These are phyloP conservation scores for Ophiocordyceps camponoti-rufipedis DNA, from an alignment of 2,329 filamentous ascomycete species.

Conservation along the genomic window DNA sequence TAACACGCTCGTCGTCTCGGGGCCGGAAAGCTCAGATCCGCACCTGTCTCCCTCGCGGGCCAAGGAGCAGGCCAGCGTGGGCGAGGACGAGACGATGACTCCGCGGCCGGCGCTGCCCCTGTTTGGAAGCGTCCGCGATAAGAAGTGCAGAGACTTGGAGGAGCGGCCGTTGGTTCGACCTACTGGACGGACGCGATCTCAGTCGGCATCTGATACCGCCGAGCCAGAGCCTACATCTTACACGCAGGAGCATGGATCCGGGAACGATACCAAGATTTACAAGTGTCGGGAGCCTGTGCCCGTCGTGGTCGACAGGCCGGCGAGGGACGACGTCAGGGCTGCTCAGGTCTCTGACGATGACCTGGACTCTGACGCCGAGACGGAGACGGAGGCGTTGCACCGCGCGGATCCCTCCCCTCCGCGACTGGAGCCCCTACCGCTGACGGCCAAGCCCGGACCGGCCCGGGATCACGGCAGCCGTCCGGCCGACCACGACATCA, in stretches of 20 bases:
- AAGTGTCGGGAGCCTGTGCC: slow-evolving; percentile 47
- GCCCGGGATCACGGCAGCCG: neutral
- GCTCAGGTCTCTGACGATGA: slow-evolving; percentile 16
- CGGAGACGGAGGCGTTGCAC: slow-evolving; percentile 2
- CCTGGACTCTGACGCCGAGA: slow-evolving; percentile 4
- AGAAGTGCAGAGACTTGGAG: slow-evolving; percentile 31
- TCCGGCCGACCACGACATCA: neutral
- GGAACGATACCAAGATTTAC: slow-evolving; percentile 36
- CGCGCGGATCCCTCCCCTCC: neutral
- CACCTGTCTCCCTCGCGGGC: slow-evolving; percentile 14
- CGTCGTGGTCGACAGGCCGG: slow-evolving; percentile 36
- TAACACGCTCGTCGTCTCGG: slow-evolving; percentile 36
- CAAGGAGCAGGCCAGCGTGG: slow-evolving; percentile 16
- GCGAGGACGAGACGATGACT: slow-evolving; percentile 54
- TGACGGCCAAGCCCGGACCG: neutral
- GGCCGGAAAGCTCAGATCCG: slow-evolving; percentile 16
- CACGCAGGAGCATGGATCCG: slow-evolving; percentile 31
- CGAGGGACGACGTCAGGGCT: slow-evolving; percentile 42
- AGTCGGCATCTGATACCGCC: slow-evolving; percentile 5
- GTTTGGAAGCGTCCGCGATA: slow-evolving; percentile 56
- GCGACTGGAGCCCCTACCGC: neutral
- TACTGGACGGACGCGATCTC: slow-evolving; percentile 15
- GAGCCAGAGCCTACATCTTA: slow-evolving; percentile 39
- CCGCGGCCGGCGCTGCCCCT: slow-evolving; percentile 56
- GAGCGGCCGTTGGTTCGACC: slow-evolving; percentile 43